Percentiles rank a stretch among this genome's conserved stretches.
These are phyloP conservation scores for Bombardia bombarda DNA, from an alignment of 495 filamentous ascomycete species.

Conservation along the genomic window DNA sequence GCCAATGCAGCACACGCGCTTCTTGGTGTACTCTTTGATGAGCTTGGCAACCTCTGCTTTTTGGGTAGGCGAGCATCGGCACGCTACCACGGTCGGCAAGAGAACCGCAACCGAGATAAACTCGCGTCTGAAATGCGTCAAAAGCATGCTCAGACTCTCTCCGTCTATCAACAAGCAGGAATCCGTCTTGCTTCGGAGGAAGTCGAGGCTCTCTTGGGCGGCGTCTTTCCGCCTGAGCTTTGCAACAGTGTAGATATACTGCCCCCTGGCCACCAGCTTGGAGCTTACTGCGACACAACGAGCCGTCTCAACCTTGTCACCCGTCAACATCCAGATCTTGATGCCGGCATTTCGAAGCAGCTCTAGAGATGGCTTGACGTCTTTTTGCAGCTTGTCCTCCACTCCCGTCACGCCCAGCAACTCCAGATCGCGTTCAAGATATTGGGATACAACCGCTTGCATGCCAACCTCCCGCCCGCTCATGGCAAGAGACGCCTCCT, in stretches of 20 bases:
- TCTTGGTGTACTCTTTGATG: constrained; percentile 86
- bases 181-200: constrained; percentile 83
- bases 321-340: constrained; percentile 99
- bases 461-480: constrained; percentile 72
- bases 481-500: constrained; percentile 71
- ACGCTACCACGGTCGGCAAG: constrained; percentile 88
- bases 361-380: constrained; percentile 92
- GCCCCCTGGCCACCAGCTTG: constrained; percentile 87
- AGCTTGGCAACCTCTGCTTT: constrained; percentile 90
- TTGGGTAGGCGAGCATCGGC: constrained; percentile 93
- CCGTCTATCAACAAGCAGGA: constrained; percentile 89
- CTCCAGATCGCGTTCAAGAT: constrained; percentile 83
- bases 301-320: constrained; percentile 97
- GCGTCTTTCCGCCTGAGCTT: constrained; percentile 70
- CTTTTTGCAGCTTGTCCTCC: constrained; percentile 89
- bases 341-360: constrained; percentile 96
- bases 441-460: constrained; percentile 67
- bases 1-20: constrained; percentile 92
- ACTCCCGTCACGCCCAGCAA: constrained; percentile 94
- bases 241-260: constrained; percentile 91
- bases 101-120: constrained; percentile 87
- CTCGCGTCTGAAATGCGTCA: constrained; percentile 67
- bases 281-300: constrained; percentile 92
- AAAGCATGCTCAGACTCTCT: constrained; percentile 74
- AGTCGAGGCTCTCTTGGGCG: constrained; percentile 78